phyloP scores from a whole-genome alignment of 2,329 filamentous ascomycete species.

The Trichoderma sp. region DNA sequence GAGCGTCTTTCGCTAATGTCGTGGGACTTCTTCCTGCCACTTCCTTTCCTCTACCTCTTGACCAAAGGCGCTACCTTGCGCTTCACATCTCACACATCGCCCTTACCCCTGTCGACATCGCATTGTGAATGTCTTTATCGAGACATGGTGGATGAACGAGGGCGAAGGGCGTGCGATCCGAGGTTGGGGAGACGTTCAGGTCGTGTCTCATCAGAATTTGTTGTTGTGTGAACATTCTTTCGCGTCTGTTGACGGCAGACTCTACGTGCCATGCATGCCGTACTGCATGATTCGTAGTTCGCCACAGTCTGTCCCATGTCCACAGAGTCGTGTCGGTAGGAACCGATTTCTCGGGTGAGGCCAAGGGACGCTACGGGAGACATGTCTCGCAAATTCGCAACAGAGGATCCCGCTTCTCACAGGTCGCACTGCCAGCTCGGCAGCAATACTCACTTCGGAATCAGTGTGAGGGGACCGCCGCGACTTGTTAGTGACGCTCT shows the following conservation, averaged over 20 bases:
- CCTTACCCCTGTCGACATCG: neutral
- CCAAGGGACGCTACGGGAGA: too few species aligned
- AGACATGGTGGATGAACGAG: slow-evolving; percentile 6
- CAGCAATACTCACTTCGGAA: too few species aligned
- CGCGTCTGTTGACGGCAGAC: neutral
- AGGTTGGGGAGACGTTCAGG: neutral
- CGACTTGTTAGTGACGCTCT: too few species aligned
- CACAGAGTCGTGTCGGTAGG: too few species aligned
- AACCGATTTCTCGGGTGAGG: too few species aligned
- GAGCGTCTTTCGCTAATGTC: too few species aligned
- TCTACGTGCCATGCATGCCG: neutral
- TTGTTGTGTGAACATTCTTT: neutral
- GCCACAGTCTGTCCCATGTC: too few species aligned
- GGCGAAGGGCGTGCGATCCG: neutral
- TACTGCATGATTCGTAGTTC: too few species aligned
- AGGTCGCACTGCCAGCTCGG: too few species aligned
- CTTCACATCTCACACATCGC: neutral
- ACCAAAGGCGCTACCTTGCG: neutral
- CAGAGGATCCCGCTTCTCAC: too few species aligned
- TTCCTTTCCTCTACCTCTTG: neutral
- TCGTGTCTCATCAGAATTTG: neutral
- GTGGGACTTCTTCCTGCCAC: neutral
- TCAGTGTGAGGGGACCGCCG: too few species aligned
- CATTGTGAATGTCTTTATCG: neutral
- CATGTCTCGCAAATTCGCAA: too few species aligned